phyloP scores from a whole-genome alignment of 1,284 basidiomycete genomes.

The Peniophora sp. region DNA sequence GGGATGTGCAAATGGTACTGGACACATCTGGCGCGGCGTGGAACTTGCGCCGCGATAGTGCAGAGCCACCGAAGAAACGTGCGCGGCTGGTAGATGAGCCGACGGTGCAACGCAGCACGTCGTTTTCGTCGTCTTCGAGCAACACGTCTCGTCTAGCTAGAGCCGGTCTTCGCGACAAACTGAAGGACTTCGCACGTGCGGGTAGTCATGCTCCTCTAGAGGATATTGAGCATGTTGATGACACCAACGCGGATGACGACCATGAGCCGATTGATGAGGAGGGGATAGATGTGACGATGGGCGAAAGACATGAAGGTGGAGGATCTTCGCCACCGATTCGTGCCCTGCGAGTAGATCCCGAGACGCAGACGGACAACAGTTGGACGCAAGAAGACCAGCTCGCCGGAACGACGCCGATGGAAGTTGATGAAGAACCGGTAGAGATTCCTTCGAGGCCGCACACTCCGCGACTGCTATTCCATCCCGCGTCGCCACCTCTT shows the following conservation, averaged over 20 bases:
- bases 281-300: slow-evolving; percentile 13
- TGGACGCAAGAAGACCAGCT: too few species aligned
- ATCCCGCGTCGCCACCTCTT: background rate
- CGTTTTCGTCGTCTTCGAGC: slow-evolving; percentile 3
- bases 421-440: slow-evolving; percentile 2
- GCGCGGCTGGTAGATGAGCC: slow-evolving; percentile 9
- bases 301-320: slow-evolving; percentile 11
- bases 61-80: slow-evolving; percentile 15
- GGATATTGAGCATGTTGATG: slow-evolving; percentile 9
- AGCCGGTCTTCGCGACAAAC: slow-evolving; percentile 31
- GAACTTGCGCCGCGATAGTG: slow-evolving; percentile 24
- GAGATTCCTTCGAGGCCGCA: too few species aligned
- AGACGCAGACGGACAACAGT: too few species aligned
- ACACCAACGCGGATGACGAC: slow-evolving; percentile 14
- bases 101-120: background rate
- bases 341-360: slow-evolving; percentile 3
- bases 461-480: too few species aligned
- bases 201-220: slow-evolving; percentile 27
- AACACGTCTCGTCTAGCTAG: slow-evolving; percentile 12
- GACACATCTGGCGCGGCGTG: slow-evolving; percentile 38
- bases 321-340: slow-evolving; percentile 3
- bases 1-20: slow-evolving; percentile 34
- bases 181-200: slow-evolving; percentile 45
- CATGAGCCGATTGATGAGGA: slow-evolving; percentile 13
- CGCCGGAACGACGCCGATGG: background rate